Conservation (phyloP, 177 flowering plant species). For the Vitis hybrid region DNA sequence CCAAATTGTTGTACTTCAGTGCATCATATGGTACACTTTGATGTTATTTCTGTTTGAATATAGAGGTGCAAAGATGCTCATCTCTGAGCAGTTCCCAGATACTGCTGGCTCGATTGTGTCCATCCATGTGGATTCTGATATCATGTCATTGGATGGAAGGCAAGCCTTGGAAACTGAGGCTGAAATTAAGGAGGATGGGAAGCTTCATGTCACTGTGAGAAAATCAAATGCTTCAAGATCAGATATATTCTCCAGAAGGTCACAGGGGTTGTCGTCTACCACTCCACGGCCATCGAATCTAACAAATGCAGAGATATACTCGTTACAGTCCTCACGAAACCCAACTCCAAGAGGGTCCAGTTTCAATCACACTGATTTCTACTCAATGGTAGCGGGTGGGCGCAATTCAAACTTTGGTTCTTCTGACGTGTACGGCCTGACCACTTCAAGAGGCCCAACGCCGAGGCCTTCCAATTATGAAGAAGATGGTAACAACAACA, state of each 20-base stretch:
- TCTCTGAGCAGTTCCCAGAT: slow-evolving; percentile 86
- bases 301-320: slow-evolving; percentile 93
- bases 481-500: slow-evolving; percentile 36
- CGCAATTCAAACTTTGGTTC: slow-evolving; percentile 71
- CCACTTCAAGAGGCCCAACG: slow-evolving; percentile 71
- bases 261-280: slow-evolving; percentile 51
- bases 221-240: slow-evolving; percentile 80
- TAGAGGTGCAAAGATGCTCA: slow-evolving; percentile 69
- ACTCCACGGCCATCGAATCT: slow-evolving; percentile 83
- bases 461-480: slow-evolving; percentile 84
- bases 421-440: slow-evolving; percentile 46
- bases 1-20: slow-evolving; percentile 91
- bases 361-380: slow-evolving; percentile 85
- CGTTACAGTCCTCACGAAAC: slow-evolving; percentile 73
- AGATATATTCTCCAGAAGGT: slow-evolving; percentile 70
- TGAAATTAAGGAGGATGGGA: slow-evolving; percentile 77
- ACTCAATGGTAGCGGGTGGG: slow-evolving; percentile 72
- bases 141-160: slow-evolving; percentile 75
- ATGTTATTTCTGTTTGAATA: slow-evolving; percentile 89
- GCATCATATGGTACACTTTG: slow-evolving; percentile 91
- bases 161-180: slow-evolving; percentile 73
- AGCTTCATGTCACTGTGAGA: slow-evolving; percentile 81
- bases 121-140: slow-evolving; percentile 80
- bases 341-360: slow-evolving; percentile 93
- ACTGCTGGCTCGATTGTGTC: slow-evolving; percentile 89